Evolutionary conservation across 1,139 yeast species (phyloP), one percentile per base, ranked within the genome.

Genomic region (Kodamaea suecica): DNA sequence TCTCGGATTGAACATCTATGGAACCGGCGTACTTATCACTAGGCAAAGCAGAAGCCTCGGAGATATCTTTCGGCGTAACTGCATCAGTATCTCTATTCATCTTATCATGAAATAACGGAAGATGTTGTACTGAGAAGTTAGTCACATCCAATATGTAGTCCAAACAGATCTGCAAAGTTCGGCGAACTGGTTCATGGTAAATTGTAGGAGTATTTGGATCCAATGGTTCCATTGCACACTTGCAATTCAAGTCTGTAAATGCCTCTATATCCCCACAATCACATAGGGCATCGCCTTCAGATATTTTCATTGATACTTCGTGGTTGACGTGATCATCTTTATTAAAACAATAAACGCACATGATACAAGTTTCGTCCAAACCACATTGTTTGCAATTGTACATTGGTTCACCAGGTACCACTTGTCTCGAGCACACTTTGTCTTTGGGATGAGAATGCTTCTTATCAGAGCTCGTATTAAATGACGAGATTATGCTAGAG

Each of bases 191-290:
- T 1, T 31, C 19, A 6, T 29, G 27, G 17, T 45, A 38, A 7
- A 40, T 49, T 3, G 47, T 41, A 3, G 41, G 37, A 12, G 29
- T 20, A 2, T 27, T 33, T 3, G 24, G 8, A 13, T 33, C 39
- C n/a, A 36, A 23, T 3, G 27, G 8, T 12, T 33, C 39, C n/a
- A 36, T 21, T 27, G 52, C 56, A 40, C 69, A 62, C 30, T 52
- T 55, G 56, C 97, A 90, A 36, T 75, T 62, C 34, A 80, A 62
- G 3, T 63, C 58, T 4, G 53, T 56, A 80, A 95, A 90, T 0
- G 95, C 95, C 42, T 82, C 86, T 0, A 74, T 70, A 53, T 92
- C 96, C 2, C 97, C 97, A 61, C 97, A 92, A 55, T 92, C 97
- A 55, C 97, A 92, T 15, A 82, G 75, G 2, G 90, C 86, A 4